Conservation (phyloP, 805 yeast genomes). For the Aciculoconidium aculeatum region DNA sequence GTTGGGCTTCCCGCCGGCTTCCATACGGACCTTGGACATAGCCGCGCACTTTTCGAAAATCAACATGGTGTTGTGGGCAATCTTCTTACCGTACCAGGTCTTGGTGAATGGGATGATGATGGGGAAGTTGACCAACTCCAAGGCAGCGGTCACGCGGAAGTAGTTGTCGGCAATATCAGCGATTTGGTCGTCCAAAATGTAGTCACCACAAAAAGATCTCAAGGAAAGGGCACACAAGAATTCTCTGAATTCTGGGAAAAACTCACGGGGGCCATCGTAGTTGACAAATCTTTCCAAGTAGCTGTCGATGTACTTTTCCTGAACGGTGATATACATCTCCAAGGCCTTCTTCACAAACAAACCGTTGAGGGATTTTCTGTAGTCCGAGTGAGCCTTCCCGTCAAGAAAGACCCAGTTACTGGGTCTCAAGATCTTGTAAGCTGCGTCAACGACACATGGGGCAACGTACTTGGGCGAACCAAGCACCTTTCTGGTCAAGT, state of each 20-base stretch:
- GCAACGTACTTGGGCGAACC: conserved; percentile 83
- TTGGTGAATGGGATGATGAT: conserved; percentile 92
- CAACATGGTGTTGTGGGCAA: conserved; percentile 92
- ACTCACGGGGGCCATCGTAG: conserved; percentile 60
- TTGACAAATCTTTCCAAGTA: conserved; percentile 68
- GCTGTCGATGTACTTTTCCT: conserved; percentile 77
- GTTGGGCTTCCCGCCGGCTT: conserved; percentile 67
- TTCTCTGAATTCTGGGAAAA: conserved; percentile 93
- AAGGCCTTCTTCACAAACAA: conserved; percentile 82
- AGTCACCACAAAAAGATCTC: conserved; percentile 92
- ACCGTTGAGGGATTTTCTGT: conserved; percentile 85
- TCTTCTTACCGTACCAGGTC: conserved; percentile 94
- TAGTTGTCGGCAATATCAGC: conserved; percentile 87
- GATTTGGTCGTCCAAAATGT: conserved; percentile 88
- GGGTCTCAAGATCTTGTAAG: conserved; percentile 88
- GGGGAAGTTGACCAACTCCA: conserved; percentile 97
- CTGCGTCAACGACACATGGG: conserved; percentile 98
- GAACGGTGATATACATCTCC: conserved; percentile 75
- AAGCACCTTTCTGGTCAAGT: conserved; percentile 80
- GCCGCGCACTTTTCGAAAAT: conserved; percentile 86
- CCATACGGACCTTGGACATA: conserved; percentile 76
- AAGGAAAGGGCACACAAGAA: conserved; percentile 90
- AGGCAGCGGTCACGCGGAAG: conserved; percentile 87
- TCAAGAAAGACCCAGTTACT: conserved; percentile 97
- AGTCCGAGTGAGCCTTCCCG: conserved; percentile 92